Conservation (phyloP, 352 stramenopile species). For the Phytophthora constricta region DNA sequence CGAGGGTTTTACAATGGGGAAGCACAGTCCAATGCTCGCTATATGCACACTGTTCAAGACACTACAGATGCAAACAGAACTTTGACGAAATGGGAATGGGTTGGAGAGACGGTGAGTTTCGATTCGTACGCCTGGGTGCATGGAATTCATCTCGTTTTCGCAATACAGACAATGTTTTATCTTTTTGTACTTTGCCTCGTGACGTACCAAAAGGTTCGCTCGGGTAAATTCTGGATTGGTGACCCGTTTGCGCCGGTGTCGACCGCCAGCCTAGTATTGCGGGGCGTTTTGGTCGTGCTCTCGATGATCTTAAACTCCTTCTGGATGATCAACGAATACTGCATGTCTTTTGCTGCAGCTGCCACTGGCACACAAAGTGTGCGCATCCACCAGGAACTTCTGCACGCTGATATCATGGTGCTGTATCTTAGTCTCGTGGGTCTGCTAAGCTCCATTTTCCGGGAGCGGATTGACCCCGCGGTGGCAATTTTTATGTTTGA, state of each 20-base stretch:
- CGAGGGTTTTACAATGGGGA: slow-evolving; percentile 30
- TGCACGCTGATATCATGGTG: slow-evolving; percentile 28
- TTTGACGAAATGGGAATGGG: slow-evolving; percentile 1
- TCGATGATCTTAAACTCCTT: slow-evolving; percentile 28
- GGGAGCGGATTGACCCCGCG: slow-evolving; percentile 12
- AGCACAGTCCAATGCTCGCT: slow-evolving; percentile 24
- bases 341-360: slow-evolving; percentile 7
- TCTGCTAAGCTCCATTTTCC: slow-evolving; percentile 4
- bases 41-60: slow-evolving; percentile 6
- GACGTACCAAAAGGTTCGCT: slow-evolving; percentile 16
- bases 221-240: slow-evolving; percentile 38
- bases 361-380: slow-evolving; percentile 2
- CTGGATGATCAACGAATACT: slow-evolving; percentile 33
- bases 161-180: slow-evolving; percentile 15
- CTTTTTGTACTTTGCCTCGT: slow-evolving; percentile 27
- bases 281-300: slow-evolving; percentile 10
- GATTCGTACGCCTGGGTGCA: slow-evolving; percentile 40
- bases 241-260: slow-evolving; percentile 38
- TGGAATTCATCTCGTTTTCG: slow-evolving; percentile 30
- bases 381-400: slow-evolving; percentile 16
- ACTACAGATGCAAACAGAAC: not conserved
- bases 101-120: slow-evolving; percentile 4
- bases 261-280: slow-evolving; percentile 9
- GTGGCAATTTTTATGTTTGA: slow-evolving; percentile 11
- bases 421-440: slow-evolving; percentile 7